Conservation (phyloP, 1,284 basidiomycete genomes). For the Rhodotorula sp. region DNA sequence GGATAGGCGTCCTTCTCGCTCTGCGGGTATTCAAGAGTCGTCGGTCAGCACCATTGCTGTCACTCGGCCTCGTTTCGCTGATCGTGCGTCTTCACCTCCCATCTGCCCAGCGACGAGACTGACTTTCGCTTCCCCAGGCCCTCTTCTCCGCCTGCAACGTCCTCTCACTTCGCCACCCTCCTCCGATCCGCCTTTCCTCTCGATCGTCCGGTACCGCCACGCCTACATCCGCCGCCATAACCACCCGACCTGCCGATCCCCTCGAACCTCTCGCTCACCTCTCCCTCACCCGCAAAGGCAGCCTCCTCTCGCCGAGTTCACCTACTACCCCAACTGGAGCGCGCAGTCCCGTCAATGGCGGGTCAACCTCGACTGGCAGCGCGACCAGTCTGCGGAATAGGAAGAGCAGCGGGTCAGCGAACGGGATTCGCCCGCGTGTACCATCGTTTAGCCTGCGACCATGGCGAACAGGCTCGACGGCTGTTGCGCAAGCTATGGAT, state of each 20-base stretch:
- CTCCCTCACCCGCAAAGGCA: constrained; percentile 1
- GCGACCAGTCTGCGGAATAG: background rate
- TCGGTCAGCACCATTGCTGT: too few species aligned
- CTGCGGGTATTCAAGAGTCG: too few species aligned
- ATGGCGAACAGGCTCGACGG: background rate
- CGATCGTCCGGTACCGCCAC: constrained; percentile 10
- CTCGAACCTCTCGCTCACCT: constrained; percentile 27
- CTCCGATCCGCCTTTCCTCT: constrained; percentile 10
- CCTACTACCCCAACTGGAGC: background rate
- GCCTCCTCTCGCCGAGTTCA: background rate
- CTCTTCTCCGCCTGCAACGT: background rate
- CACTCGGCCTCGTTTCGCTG: too few species aligned
- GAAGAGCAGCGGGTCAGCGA: background rate
- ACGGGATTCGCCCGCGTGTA: background rate
- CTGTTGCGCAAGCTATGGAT: background rate
- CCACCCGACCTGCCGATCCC: constrained; percentile 40
- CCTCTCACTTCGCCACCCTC: background rate
- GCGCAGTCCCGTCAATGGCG: too few species aligned
- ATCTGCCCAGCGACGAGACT: too few species aligned
- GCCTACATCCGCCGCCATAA: constrained; percentile 20
- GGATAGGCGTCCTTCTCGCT: background rate
- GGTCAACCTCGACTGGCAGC: background rate
- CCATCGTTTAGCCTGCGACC: background rate
- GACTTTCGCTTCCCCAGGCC: background rate
- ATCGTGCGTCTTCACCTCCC: background rate